Evolutionary conservation across 1,139 yeast genomes (phyloP).

Genomic region (Taphrina deformans): DNA sequence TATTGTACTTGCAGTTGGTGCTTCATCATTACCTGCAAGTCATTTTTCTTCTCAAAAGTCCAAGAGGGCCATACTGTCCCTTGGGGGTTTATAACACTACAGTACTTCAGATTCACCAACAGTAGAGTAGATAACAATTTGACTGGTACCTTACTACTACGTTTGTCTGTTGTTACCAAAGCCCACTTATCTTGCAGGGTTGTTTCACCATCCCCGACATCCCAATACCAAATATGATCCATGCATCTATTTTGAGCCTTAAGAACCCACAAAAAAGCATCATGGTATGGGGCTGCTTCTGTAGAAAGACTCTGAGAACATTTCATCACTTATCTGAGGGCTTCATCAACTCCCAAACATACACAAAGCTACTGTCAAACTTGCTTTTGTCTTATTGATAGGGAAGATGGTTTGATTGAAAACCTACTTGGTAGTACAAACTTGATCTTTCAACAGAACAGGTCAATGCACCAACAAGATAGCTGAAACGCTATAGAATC

Average conservation of each 20-base stretch:
- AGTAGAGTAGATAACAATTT: too few relatives aligned
- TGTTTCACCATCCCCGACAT: too few relatives aligned
- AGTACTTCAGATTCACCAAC: too few relatives aligned
- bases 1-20: too few relatives aligned
- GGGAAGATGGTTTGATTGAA: slow-evolving; percentile 1
- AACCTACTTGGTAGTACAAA: not conserved
- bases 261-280: not conserved
- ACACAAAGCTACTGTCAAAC: not conserved
- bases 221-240: not conserved
- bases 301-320: not conserved
- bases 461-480: slow-evolving; percentile 1
- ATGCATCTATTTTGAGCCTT: not conserved
- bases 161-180: too few relatives aligned
- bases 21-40: too few relatives aligned
- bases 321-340: not conserved
- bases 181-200: too few relatives aligned
- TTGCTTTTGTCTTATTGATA: not conserved
- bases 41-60: too few relatives aligned
- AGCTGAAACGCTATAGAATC: too few relatives aligned
- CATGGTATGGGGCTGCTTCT: not conserved
- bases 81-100: too few relatives aligned
- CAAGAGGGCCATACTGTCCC: too few relatives aligned
- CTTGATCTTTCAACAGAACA: not conserved
- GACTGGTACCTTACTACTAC: too few relatives aligned
- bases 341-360: not conserved